phyloP scores from a whole-genome alignment of 78 protist genomes.

The Dictyostelium discoideum region dicty_2.7 NC_007089.4:5808501-5809000 shows the following conservation, averaged over 20 bases:
- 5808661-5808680: too few relatives aligned
- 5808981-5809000: conserved; percentile 63
- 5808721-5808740: neutral
- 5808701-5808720: neutral
- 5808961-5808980: conserved; percentile 49
- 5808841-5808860: neutral
- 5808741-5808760: neutral
- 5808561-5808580: too few relatives aligned
- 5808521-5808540: too few relatives aligned
- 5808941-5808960: conserved; percentile 1
- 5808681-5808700: neutral
- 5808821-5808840: neutral
- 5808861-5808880: neutral
- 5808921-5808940: conserved; percentile 58
- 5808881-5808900: neutral
- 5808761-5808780: neutral
- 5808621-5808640: too few relatives aligned
- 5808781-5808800: neutral
- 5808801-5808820: neutral
- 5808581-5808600: too few relatives aligned
- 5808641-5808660: too few relatives aligned
- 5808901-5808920: conserved; percentile 45
- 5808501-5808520: too few relatives aligned
- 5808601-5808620: too few relatives aligned
- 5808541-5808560: too few relatives aligned